Base-by-base conservation (phyloP, 192 early-diverging fungal species). In the Podila epicladia region DNA sequence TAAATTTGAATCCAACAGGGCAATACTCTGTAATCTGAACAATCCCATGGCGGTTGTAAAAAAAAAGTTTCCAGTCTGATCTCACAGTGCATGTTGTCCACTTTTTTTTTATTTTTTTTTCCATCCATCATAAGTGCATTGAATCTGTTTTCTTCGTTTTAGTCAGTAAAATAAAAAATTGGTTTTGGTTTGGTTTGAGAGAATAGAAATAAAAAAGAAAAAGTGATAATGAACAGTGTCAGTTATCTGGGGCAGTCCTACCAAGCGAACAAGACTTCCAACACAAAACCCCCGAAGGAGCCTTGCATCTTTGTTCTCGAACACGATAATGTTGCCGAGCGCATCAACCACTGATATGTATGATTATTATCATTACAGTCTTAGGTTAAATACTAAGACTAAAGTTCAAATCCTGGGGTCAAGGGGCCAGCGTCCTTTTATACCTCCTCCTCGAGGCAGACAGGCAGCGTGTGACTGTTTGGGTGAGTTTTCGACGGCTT, bases 351-450 rank as follows among this genome's bases (percentile, higher is more conserved):
- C 72, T 80, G 77, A 80, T 80, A 80, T 80, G 77, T 80, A 80
- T 80, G 77, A 80, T 80, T 80, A 80, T 65, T 80, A 80, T 80
- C 77, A 80, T 80, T 80, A 80, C 77, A 80, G 77, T 80, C 77
- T 62, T 73, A 73, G 77, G 71, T 73, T 80, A 80, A 77, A 80
- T 80, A 80, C 77, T 80, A 80, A 80, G 77, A 80, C 77, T 67
- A 72, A 80, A 33, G 71, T 63, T 51, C 59, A 69, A 72, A 73
- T 45, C 37, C 15, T 13, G 29, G 50, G 77, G 77, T 66, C 77
- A 72, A 65, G 77, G 77, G 55, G 61, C 33, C 50, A 15, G 12
- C 17, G 55, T 6, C 58, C 3, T 28, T 45, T 69, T 73, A 73
- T 80, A 80, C 60, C 51, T 19, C 57, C 32, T 2, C 41, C 13